Conservation (phyloP, 345 rosid genomes). For the Durio zibethinus region DNA sequence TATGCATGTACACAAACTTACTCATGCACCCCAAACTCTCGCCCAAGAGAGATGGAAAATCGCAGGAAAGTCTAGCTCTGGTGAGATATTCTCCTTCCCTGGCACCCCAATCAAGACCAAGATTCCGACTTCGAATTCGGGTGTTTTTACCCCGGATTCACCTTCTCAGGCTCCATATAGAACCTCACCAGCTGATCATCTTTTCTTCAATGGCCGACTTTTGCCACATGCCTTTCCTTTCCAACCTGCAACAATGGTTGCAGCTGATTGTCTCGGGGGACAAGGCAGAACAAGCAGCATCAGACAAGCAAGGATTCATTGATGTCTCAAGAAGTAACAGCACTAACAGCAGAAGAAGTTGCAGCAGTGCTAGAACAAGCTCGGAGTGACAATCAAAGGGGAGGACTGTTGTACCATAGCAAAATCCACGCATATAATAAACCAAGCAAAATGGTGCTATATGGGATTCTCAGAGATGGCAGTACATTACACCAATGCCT, state of each 20-base stretch:
- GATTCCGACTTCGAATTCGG: constrained; percentile 72
- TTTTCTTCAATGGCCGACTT: constrained; percentile 74
- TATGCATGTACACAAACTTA: background rate
- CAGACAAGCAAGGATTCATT: constrained; percentile 47
- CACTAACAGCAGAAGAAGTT: constrained; percentile 57
- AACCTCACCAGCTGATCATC: constrained; percentile 81
- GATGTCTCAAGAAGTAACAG: constrained; percentile 66
- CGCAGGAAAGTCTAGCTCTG: constrained; percentile 10
- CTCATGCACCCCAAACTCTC: background rate
- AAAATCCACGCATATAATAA: constrained; percentile 7
- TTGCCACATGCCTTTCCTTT: constrained; percentile 71
- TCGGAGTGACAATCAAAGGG: constrained; percentile 39
- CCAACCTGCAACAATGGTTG: constrained; percentile 14
- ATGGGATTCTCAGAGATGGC: constrained; percentile 74
- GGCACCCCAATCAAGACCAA: constrained; percentile 33
- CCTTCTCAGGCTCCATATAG: constrained; percentile 43
- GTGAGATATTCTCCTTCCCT: constrained; percentile 43
- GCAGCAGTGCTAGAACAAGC: constrained; percentile 69
- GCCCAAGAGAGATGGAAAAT: background rate
- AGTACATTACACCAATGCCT: constrained; percentile 56
- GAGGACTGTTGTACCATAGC: constrained; percentile 23
- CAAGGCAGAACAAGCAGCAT: constrained; percentile 57
- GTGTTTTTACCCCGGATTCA: constrained; percentile 53
- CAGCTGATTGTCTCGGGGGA: constrained; percentile 15
- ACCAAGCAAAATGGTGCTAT: constrained; percentile 52